These are phyloP conservation scores for Chlorella sp. DNA, from an alignment of 139 green algal genomes.

Conservation along the genomic window DNA sequence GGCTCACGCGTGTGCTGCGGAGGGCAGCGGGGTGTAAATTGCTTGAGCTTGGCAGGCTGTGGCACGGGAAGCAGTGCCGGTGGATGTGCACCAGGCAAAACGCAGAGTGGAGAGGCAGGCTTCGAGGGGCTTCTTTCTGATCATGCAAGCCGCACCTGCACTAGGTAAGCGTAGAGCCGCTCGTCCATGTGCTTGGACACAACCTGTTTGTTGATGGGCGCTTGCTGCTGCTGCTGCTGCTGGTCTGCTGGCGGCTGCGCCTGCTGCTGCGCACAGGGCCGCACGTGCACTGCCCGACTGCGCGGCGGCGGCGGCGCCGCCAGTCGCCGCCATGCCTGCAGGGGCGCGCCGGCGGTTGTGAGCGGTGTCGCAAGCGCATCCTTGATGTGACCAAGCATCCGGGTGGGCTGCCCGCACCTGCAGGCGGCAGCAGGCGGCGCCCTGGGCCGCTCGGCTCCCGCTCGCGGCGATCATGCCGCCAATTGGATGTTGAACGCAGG, in stretches of 20 bases:
- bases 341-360: not conserved
- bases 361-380: not conserved
- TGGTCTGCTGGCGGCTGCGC: not conserved
- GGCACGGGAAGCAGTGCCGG: no score
- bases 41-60: no score
- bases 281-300: no score
- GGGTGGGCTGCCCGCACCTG: not conserved
- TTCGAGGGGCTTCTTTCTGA: no score
- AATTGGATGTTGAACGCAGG: no score
- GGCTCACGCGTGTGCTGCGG: constrained; percentile 71
- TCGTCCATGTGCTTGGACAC: constrained; percentile 28
- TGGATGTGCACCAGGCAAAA: no score
- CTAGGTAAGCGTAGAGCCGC: constrained; percentile 73
- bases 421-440: not conserved
- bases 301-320: not conserved
- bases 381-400: no score
- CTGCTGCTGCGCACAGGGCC: not conserved
- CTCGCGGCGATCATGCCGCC: no score
- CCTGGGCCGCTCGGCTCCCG: no score
- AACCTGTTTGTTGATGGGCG: constrained; percentile 8
- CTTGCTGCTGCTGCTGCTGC: constrained; percentile 11
- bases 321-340: constrained; percentile 1
- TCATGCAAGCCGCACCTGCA: constrained; percentile 11
- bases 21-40: no score
- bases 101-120: no score